Evolutionary conservation across 106 monocot species (phyloP).

Genomic region (Apostasia ramifera): DNA sequence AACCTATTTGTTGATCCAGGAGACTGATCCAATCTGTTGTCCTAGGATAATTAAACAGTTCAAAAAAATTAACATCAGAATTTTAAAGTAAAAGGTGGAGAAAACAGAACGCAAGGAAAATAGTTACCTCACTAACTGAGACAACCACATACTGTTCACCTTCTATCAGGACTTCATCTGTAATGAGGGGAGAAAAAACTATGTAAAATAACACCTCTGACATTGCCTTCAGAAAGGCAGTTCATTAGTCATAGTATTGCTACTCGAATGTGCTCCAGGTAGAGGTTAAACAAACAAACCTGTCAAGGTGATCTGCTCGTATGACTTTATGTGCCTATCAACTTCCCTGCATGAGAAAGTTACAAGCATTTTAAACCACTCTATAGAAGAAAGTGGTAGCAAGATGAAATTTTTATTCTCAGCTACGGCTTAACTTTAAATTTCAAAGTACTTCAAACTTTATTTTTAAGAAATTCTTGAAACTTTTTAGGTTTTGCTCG

Average conservation of each 20-base stretch:
- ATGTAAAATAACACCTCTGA: background rate
- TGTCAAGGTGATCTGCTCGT: conserved; percentile 66
- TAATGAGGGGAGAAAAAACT: background rate
- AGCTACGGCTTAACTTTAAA: too few relatives aligned
- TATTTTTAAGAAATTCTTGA: too few relatives aligned
- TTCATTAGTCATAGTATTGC: too few relatives aligned
- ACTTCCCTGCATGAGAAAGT: conserved; percentile 25
- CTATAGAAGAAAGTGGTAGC: background rate
- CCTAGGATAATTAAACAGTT: background rate
- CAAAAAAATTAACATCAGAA: background rate
- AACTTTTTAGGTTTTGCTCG: too few relatives aligned
- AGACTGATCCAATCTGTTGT: conserved; percentile 1
- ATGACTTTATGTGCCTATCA: conserved; percentile 45
- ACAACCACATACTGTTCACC: conserved; percentile 37
- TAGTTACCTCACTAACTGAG: background rate
- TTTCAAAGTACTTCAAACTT: too few relatives aligned
- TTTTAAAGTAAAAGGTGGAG: background rate
- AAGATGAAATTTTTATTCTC: too few relatives aligned
- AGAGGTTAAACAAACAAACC: conserved; percentile 18
- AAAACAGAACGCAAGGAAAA: background rate
- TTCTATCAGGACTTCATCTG: conserved; percentile 41
- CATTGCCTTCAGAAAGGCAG: background rate
- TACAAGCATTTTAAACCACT: background rate
- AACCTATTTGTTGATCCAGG: conserved; percentile 4
- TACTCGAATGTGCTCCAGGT: too few relatives aligned